Evolutionary conservation across 345 rosid species (phyloP).

Genomic region (Linum usitatissimum): DNA sequence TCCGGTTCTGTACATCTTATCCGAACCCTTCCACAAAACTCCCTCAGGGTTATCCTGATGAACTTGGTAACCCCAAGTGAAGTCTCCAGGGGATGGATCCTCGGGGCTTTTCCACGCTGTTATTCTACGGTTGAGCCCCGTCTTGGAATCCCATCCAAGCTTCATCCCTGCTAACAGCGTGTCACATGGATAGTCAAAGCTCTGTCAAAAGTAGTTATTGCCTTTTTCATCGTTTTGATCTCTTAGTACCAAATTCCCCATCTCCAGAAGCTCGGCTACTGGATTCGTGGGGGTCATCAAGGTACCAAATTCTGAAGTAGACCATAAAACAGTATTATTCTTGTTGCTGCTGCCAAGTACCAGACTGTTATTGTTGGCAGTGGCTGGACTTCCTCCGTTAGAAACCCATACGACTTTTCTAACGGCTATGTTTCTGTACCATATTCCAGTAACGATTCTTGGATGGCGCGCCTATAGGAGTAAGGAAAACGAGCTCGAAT

Average conservation of each 20-base stretch:
- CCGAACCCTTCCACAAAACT: neutral
- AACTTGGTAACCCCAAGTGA: neutral
- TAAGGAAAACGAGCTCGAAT: slow-evolving; percentile 1
- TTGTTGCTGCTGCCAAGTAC: neutral
- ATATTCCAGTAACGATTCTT: slow-evolving; percentile 1
- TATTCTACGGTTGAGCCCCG: neutral
- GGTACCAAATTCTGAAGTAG: neutral
- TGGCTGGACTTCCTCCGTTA: neutral
- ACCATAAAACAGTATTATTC: neutral
- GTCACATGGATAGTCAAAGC: neutral
- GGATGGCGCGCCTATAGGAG: neutral
- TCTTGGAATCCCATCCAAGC: neutral
- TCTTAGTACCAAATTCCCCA: neutral
- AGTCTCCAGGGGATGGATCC: neutral
- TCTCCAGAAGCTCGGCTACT: neutral
- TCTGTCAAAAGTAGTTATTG: neutral
- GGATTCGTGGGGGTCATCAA: neutral
- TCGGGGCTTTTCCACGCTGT: neutral
- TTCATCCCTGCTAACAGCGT: neutral
- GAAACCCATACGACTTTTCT: neutral
- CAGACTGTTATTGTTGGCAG: neutral
- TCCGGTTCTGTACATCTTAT: neutral
- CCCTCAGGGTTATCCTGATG: neutral
- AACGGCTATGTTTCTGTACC: neutral
- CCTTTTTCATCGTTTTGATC: neutral